Percentiles rank a stretch among this genome's conserved stretches.
Conservation (phyloP, 225 moss, liverwort and hornwort genomes). For the Lunularia cruciata region DNA sequence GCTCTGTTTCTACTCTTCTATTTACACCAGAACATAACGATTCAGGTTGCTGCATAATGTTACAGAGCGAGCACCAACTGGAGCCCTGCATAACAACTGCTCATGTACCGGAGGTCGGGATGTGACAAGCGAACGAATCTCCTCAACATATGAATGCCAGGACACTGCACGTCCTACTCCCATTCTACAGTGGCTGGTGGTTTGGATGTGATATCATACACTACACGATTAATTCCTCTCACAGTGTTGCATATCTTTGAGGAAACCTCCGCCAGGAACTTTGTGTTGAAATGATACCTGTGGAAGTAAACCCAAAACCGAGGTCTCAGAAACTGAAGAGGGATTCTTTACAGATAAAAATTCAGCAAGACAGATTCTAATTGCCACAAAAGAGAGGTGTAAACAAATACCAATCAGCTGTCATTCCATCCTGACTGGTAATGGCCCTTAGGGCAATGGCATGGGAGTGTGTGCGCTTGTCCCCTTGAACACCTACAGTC, state of each 20-base stretch:
- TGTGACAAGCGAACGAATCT: too few relatives aligned
- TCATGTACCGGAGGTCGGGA: too few relatives aligned
- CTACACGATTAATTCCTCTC: conserved; percentile 80
- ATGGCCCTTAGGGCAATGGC: conserved; percentile 84
- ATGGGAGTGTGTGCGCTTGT: conserved; percentile 73
- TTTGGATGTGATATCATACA: conserved; percentile 88
- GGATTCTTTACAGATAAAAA: neutral
- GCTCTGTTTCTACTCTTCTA: too few relatives aligned
- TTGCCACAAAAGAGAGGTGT: neutral
- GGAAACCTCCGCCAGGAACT: conserved; percentile 72
- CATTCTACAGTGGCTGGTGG: conserved; percentile 84
- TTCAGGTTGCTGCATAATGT: too few relatives aligned
- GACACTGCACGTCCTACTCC: too few relatives aligned
- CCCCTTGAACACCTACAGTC: conserved; percentile 91
- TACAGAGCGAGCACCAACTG: too few relatives aligned
- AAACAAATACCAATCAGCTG: conserved; percentile 69
- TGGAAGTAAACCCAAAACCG: neutral
- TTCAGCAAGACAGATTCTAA: neutral
- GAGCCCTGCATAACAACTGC: too few relatives aligned
- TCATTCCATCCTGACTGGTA: conserved; percentile 92
- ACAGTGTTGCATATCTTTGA: conserved; percentile 84
- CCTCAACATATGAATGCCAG: too few relatives aligned
- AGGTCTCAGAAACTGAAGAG: neutral
- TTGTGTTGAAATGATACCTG: conserved; percentile 84
- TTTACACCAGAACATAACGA: too few relatives aligned